These are phyloP conservation scores for Pseudogymnoascus sp. DNA, from an alignment of 2,329 filamentous ascomycete genomes.

Conservation along the genomic window DNA sequence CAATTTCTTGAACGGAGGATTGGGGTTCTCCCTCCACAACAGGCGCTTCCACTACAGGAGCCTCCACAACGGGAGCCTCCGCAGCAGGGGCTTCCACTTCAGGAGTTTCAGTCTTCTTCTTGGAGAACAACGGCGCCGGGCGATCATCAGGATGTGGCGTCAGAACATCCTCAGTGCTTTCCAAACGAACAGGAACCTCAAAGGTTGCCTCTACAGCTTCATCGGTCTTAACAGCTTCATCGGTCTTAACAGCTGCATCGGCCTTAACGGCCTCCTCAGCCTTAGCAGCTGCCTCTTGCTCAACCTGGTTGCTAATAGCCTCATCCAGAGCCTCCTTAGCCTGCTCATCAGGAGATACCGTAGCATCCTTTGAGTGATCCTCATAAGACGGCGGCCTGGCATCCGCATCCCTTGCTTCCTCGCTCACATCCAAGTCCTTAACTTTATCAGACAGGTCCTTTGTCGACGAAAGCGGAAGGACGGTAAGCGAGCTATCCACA, in stretches of 20 bases:
- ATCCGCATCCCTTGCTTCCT: conserved; percentile 24
- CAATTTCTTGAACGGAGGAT: not conserved
- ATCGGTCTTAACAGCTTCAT: conserved; percentile 10
- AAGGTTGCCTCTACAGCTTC: conserved; percentile 9
- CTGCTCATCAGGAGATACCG: conserved; percentile 13
- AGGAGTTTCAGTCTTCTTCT: conserved; percentile 27
- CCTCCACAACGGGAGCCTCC: not conserved
- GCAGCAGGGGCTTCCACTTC: not conserved
- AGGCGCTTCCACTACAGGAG: not conserved
- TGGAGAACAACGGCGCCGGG: conserved; percentile 59
- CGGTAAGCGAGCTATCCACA: conserved; percentile 50
- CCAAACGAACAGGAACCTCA: conserved; percentile 11
- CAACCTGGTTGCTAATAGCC: conserved; percentile 16
- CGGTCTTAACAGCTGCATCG: conserved; percentile 10
- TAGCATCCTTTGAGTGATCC: conserved; percentile 12
- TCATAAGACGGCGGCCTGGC: conserved; percentile 18
- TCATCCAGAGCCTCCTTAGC: conserved; percentile 22
- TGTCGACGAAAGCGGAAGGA: conserved; percentile 50
- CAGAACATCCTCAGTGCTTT: conserved; percentile 24
- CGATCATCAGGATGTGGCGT: conserved; percentile 59
- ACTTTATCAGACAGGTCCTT: conserved; percentile 32
- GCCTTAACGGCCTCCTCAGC: conserved; percentile 12
- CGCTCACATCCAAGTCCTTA: conserved; percentile 20
- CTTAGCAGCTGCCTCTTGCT: conserved; percentile 9
- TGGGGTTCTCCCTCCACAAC: not conserved